Conservation (phyloP, 352 stramenopile genomes). For the Phytophthora litchii region DNA sequence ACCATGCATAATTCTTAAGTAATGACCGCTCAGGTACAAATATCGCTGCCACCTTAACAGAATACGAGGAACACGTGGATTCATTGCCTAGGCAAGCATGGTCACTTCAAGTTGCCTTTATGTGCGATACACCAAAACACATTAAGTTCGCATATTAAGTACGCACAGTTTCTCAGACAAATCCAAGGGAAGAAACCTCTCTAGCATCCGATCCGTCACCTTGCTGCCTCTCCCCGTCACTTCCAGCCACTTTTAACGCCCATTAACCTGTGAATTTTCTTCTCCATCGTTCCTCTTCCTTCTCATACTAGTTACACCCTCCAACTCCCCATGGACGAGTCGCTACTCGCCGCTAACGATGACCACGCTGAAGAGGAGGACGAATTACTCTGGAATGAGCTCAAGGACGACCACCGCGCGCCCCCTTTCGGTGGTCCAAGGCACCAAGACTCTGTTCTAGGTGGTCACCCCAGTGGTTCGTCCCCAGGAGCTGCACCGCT, state of each 20-base stretch:
- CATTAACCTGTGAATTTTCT: slow-evolving; percentile 2
- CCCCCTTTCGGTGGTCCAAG: slow-evolving; percentile 26
- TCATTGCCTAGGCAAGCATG: too few species aligned
- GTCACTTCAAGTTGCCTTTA: slow-evolving; percentile 14
- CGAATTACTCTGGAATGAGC: slow-evolving; percentile 83
- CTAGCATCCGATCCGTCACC: slow-evolving; percentile 3
- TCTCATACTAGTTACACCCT: neutral
- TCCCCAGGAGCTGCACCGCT: slow-evolving; percentile 29
- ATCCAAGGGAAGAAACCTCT: slow-evolving; percentile 14
- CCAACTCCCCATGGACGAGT: slow-evolving; percentile 62
- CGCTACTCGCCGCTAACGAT: slow-evolving; percentile 52
- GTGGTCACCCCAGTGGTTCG: slow-evolving; percentile 21
- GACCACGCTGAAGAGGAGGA: slow-evolving; percentile 57
- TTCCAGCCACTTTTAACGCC: neutral
- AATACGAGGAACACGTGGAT: neutral
- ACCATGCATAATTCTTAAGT: too few species aligned
- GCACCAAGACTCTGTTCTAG: slow-evolving; percentile 30
- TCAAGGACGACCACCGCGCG: slow-evolving; percentile 60
- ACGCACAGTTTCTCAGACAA: slow-evolving; percentile 14
- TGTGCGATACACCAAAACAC: slow-evolving; percentile 5
- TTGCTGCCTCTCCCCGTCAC: neutral
- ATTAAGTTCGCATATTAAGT: slow-evolving; percentile 19
- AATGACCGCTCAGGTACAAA: too few species aligned
- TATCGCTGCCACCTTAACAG: too few species aligned
- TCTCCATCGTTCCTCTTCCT: slow-evolving; percentile 11